Percentiles rank a stretch among this genome's conserved stretches.
Evolutionary conservation across 805 yeast genomes (phyloP).

Genomic region (Candida loeiensis): DNA sequence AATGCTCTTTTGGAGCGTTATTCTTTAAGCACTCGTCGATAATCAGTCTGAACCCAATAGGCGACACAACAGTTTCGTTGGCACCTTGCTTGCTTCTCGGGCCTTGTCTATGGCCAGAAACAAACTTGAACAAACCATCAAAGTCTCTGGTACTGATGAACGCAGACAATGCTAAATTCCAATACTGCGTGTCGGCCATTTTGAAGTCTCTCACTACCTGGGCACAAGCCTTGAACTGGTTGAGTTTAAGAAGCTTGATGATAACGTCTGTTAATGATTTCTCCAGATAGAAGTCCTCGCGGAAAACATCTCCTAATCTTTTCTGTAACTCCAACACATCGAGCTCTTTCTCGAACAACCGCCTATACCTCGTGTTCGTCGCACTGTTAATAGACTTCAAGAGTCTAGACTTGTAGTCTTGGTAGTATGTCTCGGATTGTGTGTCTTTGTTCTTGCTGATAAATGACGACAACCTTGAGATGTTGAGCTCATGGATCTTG

Average conservation of each 20-base stretch:
- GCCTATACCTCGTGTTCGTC: conserved; percentile 18
- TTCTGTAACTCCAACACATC: conserved; percentile 31
- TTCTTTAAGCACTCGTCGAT: conserved; percentile 47
- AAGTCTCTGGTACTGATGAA: conserved; percentile 48
- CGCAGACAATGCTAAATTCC: conserved; percentile 50
- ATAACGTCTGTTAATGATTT: conserved; percentile 27
- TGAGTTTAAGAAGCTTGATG: conserved; percentile 28
- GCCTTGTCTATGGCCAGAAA: conserved; percentile 9
- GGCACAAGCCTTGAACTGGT: conserved; percentile 49
- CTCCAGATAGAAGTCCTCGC: conserved; percentile 25
- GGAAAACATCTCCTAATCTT: conserved; percentile 32
- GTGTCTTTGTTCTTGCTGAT: conserved; percentile 7
- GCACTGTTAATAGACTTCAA: conserved; percentile 19
- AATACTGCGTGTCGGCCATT: conserved; percentile 53
- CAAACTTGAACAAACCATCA: conserved; percentile 47
- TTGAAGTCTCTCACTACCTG: conserved; percentile 51
- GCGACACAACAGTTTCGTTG: conserved; percentile 48
- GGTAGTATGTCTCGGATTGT: conserved; percentile 17
- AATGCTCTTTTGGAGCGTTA: conserved; percentile 55
- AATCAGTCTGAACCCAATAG: conserved; percentile 69
- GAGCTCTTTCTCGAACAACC: conserved; percentile 26
- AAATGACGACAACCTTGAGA: conserved; percentile 16
- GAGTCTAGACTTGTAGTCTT: conserved; percentile 23
- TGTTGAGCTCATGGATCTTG: conserved; percentile 20
- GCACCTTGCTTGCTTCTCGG: conserved; percentile 39